Base-by-base conservation (phyloP, 768 basidiomycete species). In the Artomyces pyxidatus region DNA sequence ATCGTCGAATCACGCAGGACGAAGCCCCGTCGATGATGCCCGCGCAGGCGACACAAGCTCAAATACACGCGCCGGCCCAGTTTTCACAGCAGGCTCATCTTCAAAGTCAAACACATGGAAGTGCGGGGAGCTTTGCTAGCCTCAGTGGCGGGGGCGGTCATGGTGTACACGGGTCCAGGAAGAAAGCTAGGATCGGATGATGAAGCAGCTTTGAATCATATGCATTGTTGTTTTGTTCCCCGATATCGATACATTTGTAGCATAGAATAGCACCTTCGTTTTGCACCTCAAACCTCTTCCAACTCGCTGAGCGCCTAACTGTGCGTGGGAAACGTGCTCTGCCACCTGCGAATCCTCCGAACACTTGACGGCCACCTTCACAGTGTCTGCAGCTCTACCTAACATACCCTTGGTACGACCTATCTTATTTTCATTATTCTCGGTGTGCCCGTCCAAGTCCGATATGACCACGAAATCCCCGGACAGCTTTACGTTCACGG, bases 21-120 rank as follows among this genome's bases (percentile, higher is more conserved):
- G 93, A 97, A 32, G 88, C 86, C 6, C 86, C 88, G 0, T 87
- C 85, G 0, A 88, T 89, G 87, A 79, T 89, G 68, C 83, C 83
- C 22, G 63, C 78, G 17, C 77, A 79, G 17, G 65, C 74, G 17
- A 55, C 58, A 6, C 58, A 56, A 11, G 74, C 73, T 16, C 66
- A 65, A 51, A 60, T 65, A 26, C 71, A 70, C 27, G 70, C 68
- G 6, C 73, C 67, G 42, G 66, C 69, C 0, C 71, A 67, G 48
- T 64, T 64, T 21, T 59, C 54, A 25, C 65, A 73, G 5, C 79
- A 76, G 42, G 76, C 59, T 16, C 70, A 70, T 28, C 63, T 67
- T 23, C 75, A 78, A 48, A 69, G 38, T 12, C 57, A 58, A 29
- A 56, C 56, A 2, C 58, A 58, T 25, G 79, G 75, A 23, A 85